phyloP scores from a whole-genome alignment of 2,329 filamentous ascomycete species.

The Fusarium sp. region DNA sequence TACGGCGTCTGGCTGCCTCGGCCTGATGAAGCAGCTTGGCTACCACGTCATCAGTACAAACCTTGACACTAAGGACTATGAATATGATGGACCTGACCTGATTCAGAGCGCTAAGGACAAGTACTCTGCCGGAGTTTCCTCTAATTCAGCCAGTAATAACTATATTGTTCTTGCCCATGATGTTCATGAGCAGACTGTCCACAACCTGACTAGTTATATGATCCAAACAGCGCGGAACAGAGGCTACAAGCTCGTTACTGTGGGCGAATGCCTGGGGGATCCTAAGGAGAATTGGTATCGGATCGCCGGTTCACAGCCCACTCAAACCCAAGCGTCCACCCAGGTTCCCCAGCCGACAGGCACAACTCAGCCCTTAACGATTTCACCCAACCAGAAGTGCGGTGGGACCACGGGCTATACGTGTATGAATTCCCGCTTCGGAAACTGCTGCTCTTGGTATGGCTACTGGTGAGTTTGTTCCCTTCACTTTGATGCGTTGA shows the following conservation, averaged over 20 bases:
- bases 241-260: constrained; percentile 61
- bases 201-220: constrained; percentile 55
- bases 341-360: too few relatives aligned
- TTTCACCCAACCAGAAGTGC: constrained; percentile 51
- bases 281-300: constrained; percentile 63
- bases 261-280: constrained; percentile 67
- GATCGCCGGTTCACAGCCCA: not conserved
- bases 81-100: constrained; percentile 59
- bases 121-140: constrained; percentile 50
- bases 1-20: constrained; percentile 50
- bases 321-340: too few relatives aligned
- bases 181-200: constrained; percentile 58
- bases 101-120: constrained; percentile 58
- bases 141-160: constrained; percentile 37
- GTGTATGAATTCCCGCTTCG: constrained; percentile 49
- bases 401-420: constrained; percentile 48
- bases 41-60: constrained; percentile 68
- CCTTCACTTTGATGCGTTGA: not conserved
- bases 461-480: constrained; percentile 51
- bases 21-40: constrained; percentile 51
- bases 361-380: not conserved
- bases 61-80: constrained; percentile 70
- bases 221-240: constrained; percentile 51
- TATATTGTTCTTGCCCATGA: constrained; percentile 66
- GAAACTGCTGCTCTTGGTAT: constrained; percentile 53